Conservation (phyloP, 1,284 basidiomycete species). For the Phellopilus nigrolimitatus region DNA sequence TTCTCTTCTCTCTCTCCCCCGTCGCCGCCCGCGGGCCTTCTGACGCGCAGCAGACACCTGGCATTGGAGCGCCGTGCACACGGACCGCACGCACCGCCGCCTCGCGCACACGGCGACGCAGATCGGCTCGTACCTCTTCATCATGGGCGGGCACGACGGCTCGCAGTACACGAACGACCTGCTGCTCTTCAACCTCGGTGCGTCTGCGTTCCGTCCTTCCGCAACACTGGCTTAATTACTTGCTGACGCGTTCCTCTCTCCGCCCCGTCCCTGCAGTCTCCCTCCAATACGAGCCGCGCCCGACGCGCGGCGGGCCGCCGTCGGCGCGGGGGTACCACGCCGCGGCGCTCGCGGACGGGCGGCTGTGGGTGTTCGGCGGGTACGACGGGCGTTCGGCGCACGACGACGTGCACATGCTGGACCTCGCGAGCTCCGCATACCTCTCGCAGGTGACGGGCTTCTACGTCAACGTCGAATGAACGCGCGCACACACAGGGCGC, state of each 20-base stretch:
- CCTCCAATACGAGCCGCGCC: constrained; percentile 58
- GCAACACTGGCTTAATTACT: constrained; percentile 1
- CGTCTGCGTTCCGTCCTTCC: constrained; percentile 22
- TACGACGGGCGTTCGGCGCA: constrained; percentile 80
- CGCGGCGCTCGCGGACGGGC: constrained; percentile 75
- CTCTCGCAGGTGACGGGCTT: constrained; percentile 89
- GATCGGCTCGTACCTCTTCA: constrained; percentile 90
- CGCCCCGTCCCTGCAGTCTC: constrained; percentile 45
- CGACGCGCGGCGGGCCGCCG: constrained; percentile 65
- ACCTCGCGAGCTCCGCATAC: constrained; percentile 85
- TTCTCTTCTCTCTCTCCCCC: constrained; percentile 6
- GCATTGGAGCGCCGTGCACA: constrained; percentile 63
- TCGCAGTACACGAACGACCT: constrained; percentile 75
- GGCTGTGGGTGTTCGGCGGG: constrained; percentile 85
- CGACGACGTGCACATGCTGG: constrained; percentile 81
- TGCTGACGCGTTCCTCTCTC: neutral
- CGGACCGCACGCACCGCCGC: constrained; percentile 56
- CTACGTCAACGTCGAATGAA: constrained; percentile 41
- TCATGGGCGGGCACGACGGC: constrained; percentile 86
- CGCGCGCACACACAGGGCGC: neutral
- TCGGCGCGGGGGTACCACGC: constrained; percentile 80
- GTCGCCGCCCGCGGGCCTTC: too few relatives aligned
- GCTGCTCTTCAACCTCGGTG: constrained; percentile 83
- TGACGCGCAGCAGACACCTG: constrained; percentile 58
- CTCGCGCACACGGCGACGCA: constrained; percentile 86